These are phyloP conservation scores for Sphaerostilbella broomeana DNA, from an alignment of 2,329 filamentous ascomycete species.

Conservation along the genomic window DNA sequence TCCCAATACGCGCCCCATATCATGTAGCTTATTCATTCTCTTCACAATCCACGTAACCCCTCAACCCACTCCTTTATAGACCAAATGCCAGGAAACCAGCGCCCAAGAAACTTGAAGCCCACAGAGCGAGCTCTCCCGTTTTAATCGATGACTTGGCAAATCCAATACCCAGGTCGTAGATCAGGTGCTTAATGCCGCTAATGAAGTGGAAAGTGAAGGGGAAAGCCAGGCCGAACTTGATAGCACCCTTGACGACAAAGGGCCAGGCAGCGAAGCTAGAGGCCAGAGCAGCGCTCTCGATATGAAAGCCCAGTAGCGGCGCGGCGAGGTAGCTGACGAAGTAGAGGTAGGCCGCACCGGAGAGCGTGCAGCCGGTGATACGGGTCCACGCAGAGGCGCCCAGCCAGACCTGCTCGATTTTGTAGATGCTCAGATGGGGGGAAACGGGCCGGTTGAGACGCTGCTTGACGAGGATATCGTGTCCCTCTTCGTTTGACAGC, in stretches of 20 bases:
- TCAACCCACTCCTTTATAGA: slow-evolving; percentile 28
- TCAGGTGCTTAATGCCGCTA: slow-evolving; percentile 50
- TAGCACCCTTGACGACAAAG: slow-evolving; percentile 48
- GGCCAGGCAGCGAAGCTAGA: slow-evolving; percentile 55
- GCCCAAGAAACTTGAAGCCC: slow-evolving; percentile 39
- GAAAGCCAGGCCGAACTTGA: slow-evolving; percentile 52
- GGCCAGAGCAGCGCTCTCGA: slow-evolving; percentile 54
- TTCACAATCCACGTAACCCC: neutral
- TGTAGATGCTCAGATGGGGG: slow-evolving; percentile 83
- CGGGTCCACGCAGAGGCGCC: slow-evolving; percentile 67
- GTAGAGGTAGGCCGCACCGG: slow-evolving; percentile 72
- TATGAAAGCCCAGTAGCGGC: slow-evolving; percentile 61
- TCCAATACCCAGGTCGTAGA: slow-evolving; percentile 46
- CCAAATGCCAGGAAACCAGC: slow-evolving; percentile 42
- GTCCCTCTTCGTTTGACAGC: slow-evolving; percentile 46
- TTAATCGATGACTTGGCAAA: slow-evolving; percentile 43
- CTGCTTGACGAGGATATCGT: slow-evolving; percentile 70
- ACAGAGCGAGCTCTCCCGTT: slow-evolving; percentile 41
- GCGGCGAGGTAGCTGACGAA: slow-evolving; percentile 73
- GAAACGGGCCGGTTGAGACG: slow-evolving; percentile 74
- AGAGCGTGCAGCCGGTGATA: slow-evolving; percentile 70
- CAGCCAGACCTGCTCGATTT: slow-evolving; percentile 79
- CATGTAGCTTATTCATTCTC: slow-evolving; percentile 3
- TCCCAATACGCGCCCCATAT: neutral
- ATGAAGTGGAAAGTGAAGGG: slow-evolving; percentile 53